Evolutionary conservation across 805 yeast genomes (phyloP), one percentile per base, ranked within the genome.

Genomic region (Lipomyces mesembrius): DNA sequence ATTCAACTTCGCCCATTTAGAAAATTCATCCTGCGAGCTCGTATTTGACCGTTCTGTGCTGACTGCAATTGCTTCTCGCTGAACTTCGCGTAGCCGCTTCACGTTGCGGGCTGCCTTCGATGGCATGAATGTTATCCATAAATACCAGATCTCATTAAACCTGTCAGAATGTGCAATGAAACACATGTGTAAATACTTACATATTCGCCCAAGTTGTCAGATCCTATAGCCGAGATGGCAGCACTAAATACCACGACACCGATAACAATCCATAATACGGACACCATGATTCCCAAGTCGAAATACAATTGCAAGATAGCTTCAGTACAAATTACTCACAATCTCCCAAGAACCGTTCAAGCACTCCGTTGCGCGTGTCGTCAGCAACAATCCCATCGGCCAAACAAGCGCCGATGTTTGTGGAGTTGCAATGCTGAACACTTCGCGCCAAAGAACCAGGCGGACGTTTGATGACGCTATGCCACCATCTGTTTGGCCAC

Each of bases 1-100:
- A 74, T 92, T 93, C 69, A 93, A 82, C 76, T 92, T 92, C 0
- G 98, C 96, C 98, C 98, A 95, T 74, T 85, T 88, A 35, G 98
- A 97, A 77, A 94, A 95, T 74, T 95, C 88, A 76, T 95, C 98
- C 77, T 94, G 97, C 1, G 98, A 94, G 63, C 91, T 85, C 9
- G 92, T 84, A 1, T 82, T 69, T 37, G 85, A 80, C 68, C 92
- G 84, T 72, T 87, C 85, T 14, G 79, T 81, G 71, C 84, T 81
- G 27, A 86, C 74, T 22, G 79, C 76, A 17, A 77, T 75, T 60
- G 87, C 84, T 69, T 89, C 84, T 8, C 74, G 71, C 62, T 83
- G 80, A 61, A 80, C 73, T 2, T 69, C 64, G 17, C 76, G 73
- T 32, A 83, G 73, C 51, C 75, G 70, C 17, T 74, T 66, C 43